Conservation (phyloP, 1,139 yeast species). For the Hemisphaericaspora xylanilytica region DNA sequence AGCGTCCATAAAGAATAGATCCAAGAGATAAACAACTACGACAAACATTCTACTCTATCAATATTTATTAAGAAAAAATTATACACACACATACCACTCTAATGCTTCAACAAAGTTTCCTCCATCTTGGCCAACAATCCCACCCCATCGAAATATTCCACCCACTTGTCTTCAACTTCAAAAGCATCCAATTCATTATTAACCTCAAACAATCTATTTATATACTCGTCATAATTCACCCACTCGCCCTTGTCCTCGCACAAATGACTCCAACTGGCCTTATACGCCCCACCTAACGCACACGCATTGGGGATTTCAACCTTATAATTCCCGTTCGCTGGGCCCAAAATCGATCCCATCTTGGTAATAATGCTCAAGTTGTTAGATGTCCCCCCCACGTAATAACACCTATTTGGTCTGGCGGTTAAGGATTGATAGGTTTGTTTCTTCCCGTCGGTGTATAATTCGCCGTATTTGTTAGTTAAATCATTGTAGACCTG, state of each 20-base stretch:
- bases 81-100: background rate
- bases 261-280: conserved; percentile 69
- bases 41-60: background rate
- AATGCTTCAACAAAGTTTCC: conserved; percentile 18
- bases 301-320: conserved; percentile 87
- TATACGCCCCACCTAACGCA: conserved; percentile 92
- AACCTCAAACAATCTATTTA: conserved; percentile 43
- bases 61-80: background rate
- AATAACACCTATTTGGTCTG: conserved; percentile 69
- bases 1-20: too few relatives aligned
- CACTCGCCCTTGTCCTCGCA: conserved; percentile 37
- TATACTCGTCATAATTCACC: conserved; percentile 43
- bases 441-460: conserved; percentile 52
- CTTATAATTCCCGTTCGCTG: conserved; percentile 59
- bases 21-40: background rate
- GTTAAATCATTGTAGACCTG: conserved; percentile 25
- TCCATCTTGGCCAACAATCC: conserved; percentile 54
- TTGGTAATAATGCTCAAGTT: conserved; percentile 65
- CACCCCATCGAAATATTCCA: conserved; percentile 47
- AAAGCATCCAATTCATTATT: conserved; percentile 44
- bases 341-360: conserved; percentile 70
- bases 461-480: conserved; percentile 39
- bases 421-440: conserved; percentile 41
- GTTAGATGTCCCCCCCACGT: conserved; percentile 86
- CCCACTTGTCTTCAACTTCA: conserved; percentile 44